A percentile compares a stretch with the other conserved stretches of the same genome.
phyloP scores from a whole-genome alignment of 148 eudicot species.

The Chenopodium berlandieri region DNA sequence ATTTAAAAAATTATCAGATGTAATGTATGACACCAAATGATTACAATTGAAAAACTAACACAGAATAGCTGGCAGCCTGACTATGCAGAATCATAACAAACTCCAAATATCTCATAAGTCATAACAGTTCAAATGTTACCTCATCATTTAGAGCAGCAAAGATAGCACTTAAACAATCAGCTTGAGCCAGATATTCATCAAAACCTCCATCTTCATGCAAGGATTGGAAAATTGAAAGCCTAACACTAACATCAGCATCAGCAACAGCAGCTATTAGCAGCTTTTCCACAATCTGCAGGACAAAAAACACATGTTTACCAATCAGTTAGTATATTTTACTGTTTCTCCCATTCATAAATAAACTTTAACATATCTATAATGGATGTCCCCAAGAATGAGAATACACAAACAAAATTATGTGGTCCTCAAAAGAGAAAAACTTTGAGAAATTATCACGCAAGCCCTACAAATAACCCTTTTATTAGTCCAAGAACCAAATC shows the following conservation, averaged over 20 bases:
- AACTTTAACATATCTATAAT: background rate
- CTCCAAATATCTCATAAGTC: background rate
- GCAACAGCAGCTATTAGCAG: slow-evolving; percentile 94
- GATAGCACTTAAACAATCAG: slow-evolving; percentile 90
- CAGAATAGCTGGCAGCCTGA: too few species aligned
- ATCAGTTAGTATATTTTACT: background rate
- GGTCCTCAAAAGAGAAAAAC: too few species aligned
- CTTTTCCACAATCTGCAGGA: slow-evolving; percentile 79
- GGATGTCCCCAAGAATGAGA: too few species aligned
- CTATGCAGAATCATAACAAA: too few species aligned
- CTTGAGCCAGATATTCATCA: slow-evolving; percentile 91
- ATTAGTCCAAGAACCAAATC: too few species aligned
- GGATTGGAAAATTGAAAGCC: slow-evolving; percentile 75
- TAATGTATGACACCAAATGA: background rate
- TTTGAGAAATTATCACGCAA: too few species aligned
- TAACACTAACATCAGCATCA: slow-evolving; percentile 91
- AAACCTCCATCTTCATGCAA: slow-evolving; percentile 77
- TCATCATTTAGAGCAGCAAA: slow-evolving; percentile 97
- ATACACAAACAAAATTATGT: too few species aligned
- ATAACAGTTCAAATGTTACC: slow-evolving; percentile 37
- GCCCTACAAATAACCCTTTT: too few species aligned
- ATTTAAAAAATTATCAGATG: background rate
- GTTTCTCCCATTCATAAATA: background rate
- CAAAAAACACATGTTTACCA: slow-evolving; percentile 1
- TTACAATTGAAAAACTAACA: background rate